Percentiles rank a stretch among this genome's conserved stretches.
Conservation (phyloP, 257 asterid species). For the Perilla frutescens region DNA sequence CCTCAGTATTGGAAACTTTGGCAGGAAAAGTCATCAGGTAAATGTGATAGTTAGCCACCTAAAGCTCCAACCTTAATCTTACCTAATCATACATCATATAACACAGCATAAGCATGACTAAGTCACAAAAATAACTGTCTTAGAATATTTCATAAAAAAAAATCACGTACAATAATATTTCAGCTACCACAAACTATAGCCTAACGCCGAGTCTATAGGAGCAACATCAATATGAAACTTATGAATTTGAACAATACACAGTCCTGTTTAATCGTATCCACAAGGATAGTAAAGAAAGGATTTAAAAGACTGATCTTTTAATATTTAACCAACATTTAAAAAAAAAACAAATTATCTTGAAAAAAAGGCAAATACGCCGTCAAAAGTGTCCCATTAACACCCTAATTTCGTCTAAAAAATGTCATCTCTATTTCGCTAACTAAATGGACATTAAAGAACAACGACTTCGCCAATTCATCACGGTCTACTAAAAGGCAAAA, state of each 20-base stretch:
- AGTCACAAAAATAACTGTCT: not conserved
- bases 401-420: not conserved
- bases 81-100: not conserved
- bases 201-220: not conserved
- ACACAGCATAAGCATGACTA: not conserved
- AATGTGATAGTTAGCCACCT: not conserved
- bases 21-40: not conserved
- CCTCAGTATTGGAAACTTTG: not conserved
- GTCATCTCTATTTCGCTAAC: not conserved
- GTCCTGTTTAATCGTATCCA: not conserved
- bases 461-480: not conserved
- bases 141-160: conserved; percentile 7
- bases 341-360: not conserved
- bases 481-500: too few relatives aligned
- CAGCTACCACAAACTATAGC: not conserved
- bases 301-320: not conserved
- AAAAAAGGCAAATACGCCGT: not conserved
- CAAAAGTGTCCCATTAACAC: not conserved
- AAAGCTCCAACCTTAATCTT: not conserved
- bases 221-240: not conserved
- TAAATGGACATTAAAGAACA: conserved; percentile 2
- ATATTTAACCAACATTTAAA: not conserved
- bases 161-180: not conserved
- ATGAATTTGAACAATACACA: not conserved
- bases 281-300: not conserved